Conservation (phyloP, 2,329 filamentous ascomycete species). For the Leptographium procerum region DNA sequence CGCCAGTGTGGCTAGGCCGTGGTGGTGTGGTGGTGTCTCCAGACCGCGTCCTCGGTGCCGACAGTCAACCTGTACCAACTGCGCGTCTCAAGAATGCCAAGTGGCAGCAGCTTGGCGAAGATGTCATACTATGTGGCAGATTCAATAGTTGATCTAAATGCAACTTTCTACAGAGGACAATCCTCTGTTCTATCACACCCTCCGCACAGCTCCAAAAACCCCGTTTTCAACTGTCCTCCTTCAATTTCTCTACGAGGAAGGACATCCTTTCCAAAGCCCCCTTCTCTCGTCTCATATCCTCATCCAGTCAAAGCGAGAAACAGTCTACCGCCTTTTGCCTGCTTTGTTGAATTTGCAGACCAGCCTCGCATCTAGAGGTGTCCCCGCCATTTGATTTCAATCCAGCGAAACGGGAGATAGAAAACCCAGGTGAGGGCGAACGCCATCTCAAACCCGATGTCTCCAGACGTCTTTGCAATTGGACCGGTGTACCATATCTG, state of each 20-base stretch:
- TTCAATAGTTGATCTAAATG: conserved; percentile 9
- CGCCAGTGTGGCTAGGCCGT: conserved; percentile 78
- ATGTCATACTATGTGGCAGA: conserved; percentile 69
- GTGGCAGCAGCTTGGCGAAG: conserved; percentile 72
- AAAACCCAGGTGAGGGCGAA: conserved; percentile 37
- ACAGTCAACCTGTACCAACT: conserved; percentile 44
- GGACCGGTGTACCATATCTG: conserved; percentile 52
- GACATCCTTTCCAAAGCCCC: neutral
- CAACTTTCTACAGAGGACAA: neutral
- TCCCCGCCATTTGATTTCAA: conserved; percentile 26
- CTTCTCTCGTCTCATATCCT: neutral
- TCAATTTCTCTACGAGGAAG: too few species aligned
- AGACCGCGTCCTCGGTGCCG: conserved; percentile 36
- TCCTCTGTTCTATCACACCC: neutral
- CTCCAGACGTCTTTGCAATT: conserved; percentile 47
- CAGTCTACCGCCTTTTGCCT: neutral
- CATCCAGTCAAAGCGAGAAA: neutral
- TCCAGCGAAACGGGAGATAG: conserved; percentile 35
- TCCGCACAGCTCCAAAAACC: too few species aligned
- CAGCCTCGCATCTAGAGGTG: conserved; percentile 14
- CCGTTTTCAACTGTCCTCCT: too few species aligned
- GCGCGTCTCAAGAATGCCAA: conserved; percentile 54
- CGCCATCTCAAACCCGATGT: conserved; percentile 56
- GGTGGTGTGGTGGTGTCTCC: conserved; percentile 75
- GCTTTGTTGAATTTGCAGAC: neutral